phyloP scores from a whole-genome alignment of 2,329 filamentous ascomycete species.

The Alternaria ethzedia region DNA sequence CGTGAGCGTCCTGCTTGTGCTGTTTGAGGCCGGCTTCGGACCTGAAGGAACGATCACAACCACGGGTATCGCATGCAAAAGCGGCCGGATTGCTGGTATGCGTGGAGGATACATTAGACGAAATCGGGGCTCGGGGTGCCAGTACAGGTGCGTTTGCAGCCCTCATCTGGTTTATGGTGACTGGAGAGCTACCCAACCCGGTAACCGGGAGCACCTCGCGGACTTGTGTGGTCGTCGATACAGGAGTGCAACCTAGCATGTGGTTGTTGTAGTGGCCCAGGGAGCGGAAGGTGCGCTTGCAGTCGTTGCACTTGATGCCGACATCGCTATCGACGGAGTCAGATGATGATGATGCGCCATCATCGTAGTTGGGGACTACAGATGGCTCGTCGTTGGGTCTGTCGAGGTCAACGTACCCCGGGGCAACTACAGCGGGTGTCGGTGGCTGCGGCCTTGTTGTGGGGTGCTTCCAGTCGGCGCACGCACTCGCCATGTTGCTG shows the following conservation, averaged over 20 bases:
- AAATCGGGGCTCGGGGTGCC: background rate
- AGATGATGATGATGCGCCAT: slow-evolving; percentile 3
- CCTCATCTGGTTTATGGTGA: background rate
- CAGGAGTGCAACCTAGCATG: slow-evolving; percentile 25
- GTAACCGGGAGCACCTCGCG: background rate
- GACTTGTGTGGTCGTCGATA: background rate
- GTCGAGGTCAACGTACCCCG: slow-evolving; percentile 18
- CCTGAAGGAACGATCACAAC: slow-evolving; percentile 23
- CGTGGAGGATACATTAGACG: background rate
- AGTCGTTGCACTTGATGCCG: slow-evolving; percentile 21
- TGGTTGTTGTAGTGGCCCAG: slow-evolving; percentile 23
- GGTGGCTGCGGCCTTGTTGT: background rate
- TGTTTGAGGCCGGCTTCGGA: slow-evolving; percentile 28
- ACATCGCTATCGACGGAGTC: slow-evolving; percentile 11
- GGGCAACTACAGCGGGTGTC: background rate
- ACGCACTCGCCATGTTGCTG: slow-evolving; percentile 12
- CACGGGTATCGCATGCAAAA: slow-evolving; percentile 17
- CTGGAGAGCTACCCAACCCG: background rate
- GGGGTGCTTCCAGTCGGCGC: slow-evolving; percentile 19
- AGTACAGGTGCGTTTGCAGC: background rate
- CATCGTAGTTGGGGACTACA: slow-evolving; percentile 4
- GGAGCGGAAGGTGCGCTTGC: slow-evolving; percentile 29
- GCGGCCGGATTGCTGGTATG: background rate
- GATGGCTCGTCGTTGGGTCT: slow-evolving; percentile 4
- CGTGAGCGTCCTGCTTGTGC: slow-evolving; percentile 31